Base-by-base conservation (phyloP, 2,329 filamentous ascomycete genomes). In the Fusarium sp. region DNA sequence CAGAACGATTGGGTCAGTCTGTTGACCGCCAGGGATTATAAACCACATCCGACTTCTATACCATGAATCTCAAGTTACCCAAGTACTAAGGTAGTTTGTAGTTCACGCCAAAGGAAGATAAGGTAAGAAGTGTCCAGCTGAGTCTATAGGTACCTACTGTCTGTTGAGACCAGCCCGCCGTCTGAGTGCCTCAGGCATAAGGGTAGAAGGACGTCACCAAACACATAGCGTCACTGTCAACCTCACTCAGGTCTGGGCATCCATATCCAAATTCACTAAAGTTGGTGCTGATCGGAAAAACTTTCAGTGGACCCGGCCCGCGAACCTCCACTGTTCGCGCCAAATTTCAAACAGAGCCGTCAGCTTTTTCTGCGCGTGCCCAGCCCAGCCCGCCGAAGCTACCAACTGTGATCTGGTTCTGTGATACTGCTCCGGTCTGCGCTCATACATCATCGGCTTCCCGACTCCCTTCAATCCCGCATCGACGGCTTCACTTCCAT, bases 341-440 rank as follows among this genome's bases (percentile, higher is more conserved):
- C 75, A 80, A 80, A 80, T 79, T 79, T 80, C 77, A 57, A 72
- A 69, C 61, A 69, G 62, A 72, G 64, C 74, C 71, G 77, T 76
- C 79, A 78, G 78, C 78, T 78, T 80, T 81, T 78, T 80, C 77
- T 79, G 80, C 79, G 79, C 76, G 75, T 75, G 71, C 73, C 72
- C 77, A 79, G 62, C 40, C 64, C 64, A 66, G 77, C 78, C 79
- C 71, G 79, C 75, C 71, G 77, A 79, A 78, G 80, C 77, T 79
- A 72, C 64, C 61, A 60, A 57, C 52, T 67, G 64, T 62, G 52
- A 58, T 59, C 40, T 62, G 60, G 59, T 62, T 62, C 40, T 54
- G 56, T 75, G 71, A 75, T 77, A 74, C 73, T 59, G 56, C 42
- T 58, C 54, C 32, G 23, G 23, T 23, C 56, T 72, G 75, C 79